phyloP scores from a whole-genome alignment of 441 rosid species.

The Aleurites moluccanus region DNA sequence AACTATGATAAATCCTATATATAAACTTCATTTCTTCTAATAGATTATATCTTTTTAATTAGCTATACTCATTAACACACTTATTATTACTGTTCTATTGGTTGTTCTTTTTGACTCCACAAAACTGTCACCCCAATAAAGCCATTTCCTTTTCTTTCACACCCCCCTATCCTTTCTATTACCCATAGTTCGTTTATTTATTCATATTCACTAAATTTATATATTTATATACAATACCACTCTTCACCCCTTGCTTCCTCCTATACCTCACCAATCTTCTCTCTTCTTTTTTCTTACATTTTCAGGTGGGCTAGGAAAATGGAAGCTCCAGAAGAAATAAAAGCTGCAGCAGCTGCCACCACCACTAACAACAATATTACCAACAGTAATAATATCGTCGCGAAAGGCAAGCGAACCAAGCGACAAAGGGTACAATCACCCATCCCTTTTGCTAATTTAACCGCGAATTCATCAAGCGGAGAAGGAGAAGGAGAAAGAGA shows the following conservation, averaged over 20 bases:
- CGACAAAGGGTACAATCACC: slow-evolving; percentile 69
- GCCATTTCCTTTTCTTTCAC: slow-evolving; percentile 22
- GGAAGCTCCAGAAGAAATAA: slow-evolving; percentile 9
- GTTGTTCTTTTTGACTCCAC: slow-evolving; percentile 37
- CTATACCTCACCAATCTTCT: slow-evolving; percentile 10
- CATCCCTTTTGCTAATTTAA: slow-evolving; percentile 39
- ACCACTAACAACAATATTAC: not conserved
- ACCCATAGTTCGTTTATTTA: not conserved
- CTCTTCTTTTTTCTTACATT: not conserved
- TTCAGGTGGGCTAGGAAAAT: slow-evolving; percentile 19
- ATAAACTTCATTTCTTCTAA: slow-evolving; percentile 30
- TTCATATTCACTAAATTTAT: slow-evolving; percentile 1
- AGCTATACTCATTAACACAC: slow-evolving; percentile 25
- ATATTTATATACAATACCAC: slow-evolving; percentile 17
- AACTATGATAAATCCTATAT: slow-evolving; percentile 27
- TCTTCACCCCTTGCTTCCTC: slow-evolving; percentile 25
- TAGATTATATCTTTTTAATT: not conserved
- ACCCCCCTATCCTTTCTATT: slow-evolving; percentile 9
- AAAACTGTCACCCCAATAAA: slow-evolving; percentile 38
- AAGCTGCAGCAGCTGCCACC: not conserved
- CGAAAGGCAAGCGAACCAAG: slow-evolving; percentile 83
- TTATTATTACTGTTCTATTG: slow-evolving; percentile 35
- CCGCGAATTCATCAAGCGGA: slow-evolving; percentile 30
- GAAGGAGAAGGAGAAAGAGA: slow-evolving; percentile 14
- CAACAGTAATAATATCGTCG: slow-evolving; percentile 32